These are phyloP conservation scores for Fonsecaea multimorphosa DNA, from an alignment of 2,329 filamentous ascomycete species.

Conservation along the genomic window DNA sequence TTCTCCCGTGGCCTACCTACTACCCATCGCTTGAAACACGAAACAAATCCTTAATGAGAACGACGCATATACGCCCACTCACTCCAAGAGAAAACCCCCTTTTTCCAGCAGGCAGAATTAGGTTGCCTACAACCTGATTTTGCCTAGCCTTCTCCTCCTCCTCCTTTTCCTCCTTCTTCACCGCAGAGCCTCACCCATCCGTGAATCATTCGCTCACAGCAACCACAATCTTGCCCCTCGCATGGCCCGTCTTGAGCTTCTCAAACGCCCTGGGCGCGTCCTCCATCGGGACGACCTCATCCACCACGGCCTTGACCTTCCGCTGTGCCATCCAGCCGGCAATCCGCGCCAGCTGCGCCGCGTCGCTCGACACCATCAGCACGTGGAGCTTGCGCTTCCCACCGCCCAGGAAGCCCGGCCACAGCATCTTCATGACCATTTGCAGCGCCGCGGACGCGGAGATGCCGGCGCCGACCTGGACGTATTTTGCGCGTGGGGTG, in stretches of 20 bases:
- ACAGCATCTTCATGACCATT: conserved; percentile 48
- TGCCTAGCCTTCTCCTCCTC: background rate
- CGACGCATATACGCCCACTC: no score
- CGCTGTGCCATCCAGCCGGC: conserved; percentile 64
- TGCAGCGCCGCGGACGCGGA: conserved; percentile 5
- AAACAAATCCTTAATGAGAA: no score
- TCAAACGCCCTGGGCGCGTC: conserved; percentile 64
- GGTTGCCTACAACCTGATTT: no score
- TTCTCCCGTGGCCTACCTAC: no score
- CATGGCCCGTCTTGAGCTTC: conserved; percentile 62
- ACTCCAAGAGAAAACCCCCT: no score
- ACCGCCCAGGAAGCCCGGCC: conserved; percentile 58
- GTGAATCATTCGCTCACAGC: conserved; percentile 35
- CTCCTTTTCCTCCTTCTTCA: background rate
- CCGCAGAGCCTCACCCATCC: background rate
- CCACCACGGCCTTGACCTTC: conserved; percentile 63
- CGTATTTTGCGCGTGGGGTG: conserved; percentile 56
- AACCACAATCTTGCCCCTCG: conserved; percentile 66
- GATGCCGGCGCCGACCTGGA: conserved; percentile 56
- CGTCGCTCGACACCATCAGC: conserved; percentile 46
- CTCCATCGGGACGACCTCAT: conserved; percentile 60
- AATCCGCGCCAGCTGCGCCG: conserved; percentile 57
- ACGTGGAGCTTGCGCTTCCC: conserved; percentile 51
- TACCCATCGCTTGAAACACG: no score
- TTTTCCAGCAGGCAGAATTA: no score